These are phyloP conservation scores for Suillus subalutaceus DNA, from an alignment of 768 basidiomycete species.

Conservation along the genomic window DNA sequence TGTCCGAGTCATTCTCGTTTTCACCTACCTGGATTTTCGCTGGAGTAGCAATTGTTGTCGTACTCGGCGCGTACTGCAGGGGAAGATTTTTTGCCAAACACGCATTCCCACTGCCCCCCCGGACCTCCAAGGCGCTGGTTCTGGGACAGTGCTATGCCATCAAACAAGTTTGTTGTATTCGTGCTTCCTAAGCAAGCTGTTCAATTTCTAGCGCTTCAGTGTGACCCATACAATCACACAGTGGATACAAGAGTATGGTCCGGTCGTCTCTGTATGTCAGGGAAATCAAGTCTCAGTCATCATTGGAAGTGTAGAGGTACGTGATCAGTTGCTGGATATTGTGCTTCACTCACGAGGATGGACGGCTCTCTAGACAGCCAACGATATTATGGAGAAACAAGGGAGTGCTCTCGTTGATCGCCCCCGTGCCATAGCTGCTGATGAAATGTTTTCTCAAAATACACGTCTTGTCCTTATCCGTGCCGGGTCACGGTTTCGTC, in stretches of 20 bases:
- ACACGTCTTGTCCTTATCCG: constrained; percentile 55
- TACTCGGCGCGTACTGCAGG: constrained; percentile 4
- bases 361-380: constrained; percentile 41
- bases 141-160: constrained; percentile 20
- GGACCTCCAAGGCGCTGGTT: constrained; percentile 21
- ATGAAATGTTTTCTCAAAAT: constrained; percentile 54
- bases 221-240: constrained; percentile 38
- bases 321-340: constrained; percentile 9
- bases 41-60: not conserved
- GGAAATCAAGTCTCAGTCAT: constrained; percentile 30
- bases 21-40: not conserved
- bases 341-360: constrained; percentile 17
- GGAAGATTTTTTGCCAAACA: not conserved
- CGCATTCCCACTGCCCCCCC: constrained; percentile 18
- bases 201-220: constrained; percentile 6
- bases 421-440: constrained; percentile 51
- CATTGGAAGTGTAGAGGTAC: constrained; percentile 24
- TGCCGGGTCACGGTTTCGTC: constrained; percentile 54
- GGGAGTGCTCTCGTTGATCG: constrained; percentile 51
- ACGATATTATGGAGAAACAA: constrained; percentile 61
- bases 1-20: not conserved
- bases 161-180: not conserved
- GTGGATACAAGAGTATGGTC: constrained; percentile 32
- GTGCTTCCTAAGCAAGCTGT: not conserved
- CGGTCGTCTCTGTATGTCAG: constrained; percentile 27